Conservation (phyloP, 2,329 filamentous ascomycete species). For the Ciborinia camelliae region DNA sequence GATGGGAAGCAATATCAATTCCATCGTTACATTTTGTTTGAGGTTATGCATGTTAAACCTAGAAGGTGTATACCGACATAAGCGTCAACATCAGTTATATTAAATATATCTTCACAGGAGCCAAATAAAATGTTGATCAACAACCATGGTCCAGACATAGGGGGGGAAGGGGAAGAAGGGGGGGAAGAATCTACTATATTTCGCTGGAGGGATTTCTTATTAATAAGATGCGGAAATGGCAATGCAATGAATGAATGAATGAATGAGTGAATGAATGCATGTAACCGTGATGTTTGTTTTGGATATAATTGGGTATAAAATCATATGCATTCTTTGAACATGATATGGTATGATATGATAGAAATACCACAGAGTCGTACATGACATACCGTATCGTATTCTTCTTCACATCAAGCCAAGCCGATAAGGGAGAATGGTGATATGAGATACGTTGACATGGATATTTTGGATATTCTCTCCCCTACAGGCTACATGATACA, state of each 20-base stretch:
- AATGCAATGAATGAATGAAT: no score
- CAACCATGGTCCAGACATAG: background rate
- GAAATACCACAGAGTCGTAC: background rate
- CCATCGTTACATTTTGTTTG: background rate
- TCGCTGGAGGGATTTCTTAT: constrained; percentile 3
- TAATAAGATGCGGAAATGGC: background rate
- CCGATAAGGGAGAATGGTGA: background rate
- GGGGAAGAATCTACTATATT: background rate
- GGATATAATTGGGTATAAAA: constrained; percentile 8
- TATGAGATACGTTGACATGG: no score
- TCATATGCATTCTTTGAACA: background rate
- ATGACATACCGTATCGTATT: no score
- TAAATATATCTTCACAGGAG: background rate
- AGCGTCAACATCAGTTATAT: background rate
- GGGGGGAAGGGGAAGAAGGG: background rate
- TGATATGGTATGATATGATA: no score
- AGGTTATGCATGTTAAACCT: background rate
- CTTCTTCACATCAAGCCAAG: no score
- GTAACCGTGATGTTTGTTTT: constrained; percentile 1
- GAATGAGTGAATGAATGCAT: no score
- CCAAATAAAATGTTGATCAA: background rate
- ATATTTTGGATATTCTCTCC: background rate
- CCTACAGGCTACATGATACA: background rate
- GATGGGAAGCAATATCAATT: background rate
- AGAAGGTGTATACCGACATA: background rate